Evolutionary conservation across 257 asterid species (phyloP).

Genomic region (Nicotiana sylvestris): DNA sequence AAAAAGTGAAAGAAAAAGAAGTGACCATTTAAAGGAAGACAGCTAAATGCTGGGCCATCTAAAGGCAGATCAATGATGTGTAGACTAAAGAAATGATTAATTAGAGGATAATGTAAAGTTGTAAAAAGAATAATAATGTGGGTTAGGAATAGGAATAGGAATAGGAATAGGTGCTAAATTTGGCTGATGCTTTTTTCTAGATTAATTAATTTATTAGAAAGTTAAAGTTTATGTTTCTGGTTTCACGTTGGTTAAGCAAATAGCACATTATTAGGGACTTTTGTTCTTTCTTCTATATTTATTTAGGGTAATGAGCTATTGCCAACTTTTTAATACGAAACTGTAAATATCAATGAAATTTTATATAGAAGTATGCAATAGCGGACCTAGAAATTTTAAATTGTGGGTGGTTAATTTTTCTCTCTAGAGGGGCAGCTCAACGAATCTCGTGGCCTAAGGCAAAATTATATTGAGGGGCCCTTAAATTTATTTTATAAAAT

Average conservation of each 20-base stretch:
- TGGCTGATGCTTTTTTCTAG: constrained; percentile 32
- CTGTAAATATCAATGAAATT: neutral
- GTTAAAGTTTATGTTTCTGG: neutral
- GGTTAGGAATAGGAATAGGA: constrained; percentile 17
- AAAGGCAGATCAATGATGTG: constrained; percentile 24
- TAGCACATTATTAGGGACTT: constrained; percentile 39
- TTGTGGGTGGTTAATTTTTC: no score
- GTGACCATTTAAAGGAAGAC: constrained; percentile 37
- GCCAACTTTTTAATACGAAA: constrained; percentile 11
- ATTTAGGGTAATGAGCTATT: neutral
- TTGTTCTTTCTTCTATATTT: constrained; percentile 59
- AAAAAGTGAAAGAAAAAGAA: constrained; percentile 17
- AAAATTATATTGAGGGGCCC: no score
- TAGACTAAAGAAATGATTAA: constrained; percentile 26
- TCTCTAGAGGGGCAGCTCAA: no score
- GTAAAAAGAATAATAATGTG: constrained; percentile 18
- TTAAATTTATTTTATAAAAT: no score
- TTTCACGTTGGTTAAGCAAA: constrained; percentile 35
- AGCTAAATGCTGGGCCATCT: constrained; percentile 52
- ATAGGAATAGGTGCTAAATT: constrained; percentile 80
- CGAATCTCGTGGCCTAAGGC: no score
- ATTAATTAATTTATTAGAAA: constrained; percentile 21
- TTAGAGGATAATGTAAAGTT: constrained; percentile 16
- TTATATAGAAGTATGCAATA: no score
- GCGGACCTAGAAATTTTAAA: no score